phyloP scores from a whole-genome alignment of 192 early-diverging fungal species.

The Diversispora eburnea region DNA sequence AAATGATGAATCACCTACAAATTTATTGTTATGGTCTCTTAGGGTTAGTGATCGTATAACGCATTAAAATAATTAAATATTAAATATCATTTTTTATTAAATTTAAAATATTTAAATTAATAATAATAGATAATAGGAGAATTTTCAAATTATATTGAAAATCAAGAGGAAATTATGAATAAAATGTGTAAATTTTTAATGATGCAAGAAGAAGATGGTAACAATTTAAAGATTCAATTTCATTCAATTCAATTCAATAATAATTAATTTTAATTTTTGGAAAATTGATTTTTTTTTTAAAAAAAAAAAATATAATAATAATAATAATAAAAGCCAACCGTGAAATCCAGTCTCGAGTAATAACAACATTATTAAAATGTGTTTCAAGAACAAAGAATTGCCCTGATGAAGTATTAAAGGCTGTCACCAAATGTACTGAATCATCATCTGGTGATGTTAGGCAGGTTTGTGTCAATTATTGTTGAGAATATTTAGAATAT shows the following conservation, averaged over 20 bases:
- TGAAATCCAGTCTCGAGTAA: conserved; percentile 1
- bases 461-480: neutral
- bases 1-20: neutral
- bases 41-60: neutral
- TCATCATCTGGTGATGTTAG: conserved; percentile 10
- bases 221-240: neutral
- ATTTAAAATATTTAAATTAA: neutral
- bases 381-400: conserved; percentile 20
- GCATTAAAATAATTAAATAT: too few relatives aligned
- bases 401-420: neutral
- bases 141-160: neutral
- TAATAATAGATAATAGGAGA: neutral
- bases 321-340: neutral
- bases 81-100: neutral
- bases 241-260: neutral
- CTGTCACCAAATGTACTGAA: conserved; percentile 6
- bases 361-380: conserved; percentile 14
- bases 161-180: neutral
- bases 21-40: neutral
- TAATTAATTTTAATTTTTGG: neutral
- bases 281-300: too few relatives aligned
- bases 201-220: neutral
- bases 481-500: neutral
- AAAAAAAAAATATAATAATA: neutral
- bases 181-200: conserved; percentile 3